Base-by-base conservation (phyloP, 2,329 filamentous ascomycete species). In the Capronia epimyces region DNA sequence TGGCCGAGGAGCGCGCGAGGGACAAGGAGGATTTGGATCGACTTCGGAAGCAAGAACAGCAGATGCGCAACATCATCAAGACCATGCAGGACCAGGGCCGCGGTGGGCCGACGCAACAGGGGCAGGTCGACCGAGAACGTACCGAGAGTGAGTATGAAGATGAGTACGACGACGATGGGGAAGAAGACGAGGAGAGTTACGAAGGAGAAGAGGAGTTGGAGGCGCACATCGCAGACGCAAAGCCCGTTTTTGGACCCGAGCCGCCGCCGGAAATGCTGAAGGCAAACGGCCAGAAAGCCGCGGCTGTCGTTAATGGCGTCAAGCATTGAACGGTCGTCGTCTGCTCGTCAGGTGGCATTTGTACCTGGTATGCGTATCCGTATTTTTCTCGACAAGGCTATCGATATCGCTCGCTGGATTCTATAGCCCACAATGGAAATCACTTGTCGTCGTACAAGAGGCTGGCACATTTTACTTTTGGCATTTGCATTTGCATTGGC, bases 1-100 rank as follows among this genome's bases (percentile, higher is more conserved):
- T 97, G 91, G 93, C 91, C 2, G 89, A 96, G 68, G 91, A 97
- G 68, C 84, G 93, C 13, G 85, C 82, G 24, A 81, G 84, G 61
- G 81, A 82, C 63, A 80, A 89, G 59, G 81, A 85, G 59, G 84
- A 88, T 58, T 76, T 90, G 47, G 87, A 95, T 59, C 82, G 85
- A 29, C 82, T 89, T 66, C 84, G 83, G 65, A 87, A 86, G 71
- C 89, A 89, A 75, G 89, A 89, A 63, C 85, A 89, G 56, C 94
- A 95, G 69, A 81, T 98, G 50, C 91, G 91, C 70, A 89, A 87
- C 66, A 87, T 97, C 63, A 95, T 95, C 71, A 87, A 93, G 56
- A 88, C 89, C 63, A 95, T 97, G 89, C 91, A 97, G 69, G 87
- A 88, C 59, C 90, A 96, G 65, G 90, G 91, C 13, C 83, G 91